Evolutionary conservation across 2,329 filamentous ascomycete genomes (phyloP).

Genomic region (Fusarium goolgardi): DNA sequence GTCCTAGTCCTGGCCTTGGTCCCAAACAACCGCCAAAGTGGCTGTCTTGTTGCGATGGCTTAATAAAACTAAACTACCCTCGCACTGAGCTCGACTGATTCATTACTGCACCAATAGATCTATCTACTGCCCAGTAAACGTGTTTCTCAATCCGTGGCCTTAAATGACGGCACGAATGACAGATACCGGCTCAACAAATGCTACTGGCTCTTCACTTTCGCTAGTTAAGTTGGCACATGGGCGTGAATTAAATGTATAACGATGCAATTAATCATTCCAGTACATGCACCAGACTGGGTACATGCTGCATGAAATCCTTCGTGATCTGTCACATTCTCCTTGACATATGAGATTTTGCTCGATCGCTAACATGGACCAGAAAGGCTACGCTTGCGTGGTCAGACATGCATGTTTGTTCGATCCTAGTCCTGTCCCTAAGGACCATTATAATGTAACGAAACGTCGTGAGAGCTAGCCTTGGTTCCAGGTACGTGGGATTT

Average conservation of each 20-base stretch:
- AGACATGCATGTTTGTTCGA: constrained; percentile 24
- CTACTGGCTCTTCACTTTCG: neutral
- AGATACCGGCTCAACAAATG: neutral
- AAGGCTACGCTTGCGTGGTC: constrained; percentile 11
- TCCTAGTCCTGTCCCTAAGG: neutral
- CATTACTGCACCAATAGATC: neutral
- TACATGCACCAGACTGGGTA: neutral
- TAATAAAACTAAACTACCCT: neutral
- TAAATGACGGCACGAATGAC: neutral
- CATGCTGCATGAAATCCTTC: constrained; percentile 11
- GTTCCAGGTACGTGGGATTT: constrained; percentile 26
- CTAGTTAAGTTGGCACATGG: neutral
- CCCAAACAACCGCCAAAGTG: neutral
- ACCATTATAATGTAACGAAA: constrained; percentile 1
- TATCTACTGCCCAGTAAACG: neutral
- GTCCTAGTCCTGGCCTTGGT: neutral
- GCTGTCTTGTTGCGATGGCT: neutral
- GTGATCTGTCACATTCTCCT: constrained; percentile 22
- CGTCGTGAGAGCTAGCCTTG: neutral
- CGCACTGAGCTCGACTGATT: neutral
- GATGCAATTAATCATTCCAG: neutral
- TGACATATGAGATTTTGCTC: neutral
- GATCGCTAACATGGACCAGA: neutral
- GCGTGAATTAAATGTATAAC: neutral
- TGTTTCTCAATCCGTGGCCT: neutral